Conservation (phyloP, 2,329 filamentous ascomycete genomes). For the Myriosclerotinia curreyana region DNA sequence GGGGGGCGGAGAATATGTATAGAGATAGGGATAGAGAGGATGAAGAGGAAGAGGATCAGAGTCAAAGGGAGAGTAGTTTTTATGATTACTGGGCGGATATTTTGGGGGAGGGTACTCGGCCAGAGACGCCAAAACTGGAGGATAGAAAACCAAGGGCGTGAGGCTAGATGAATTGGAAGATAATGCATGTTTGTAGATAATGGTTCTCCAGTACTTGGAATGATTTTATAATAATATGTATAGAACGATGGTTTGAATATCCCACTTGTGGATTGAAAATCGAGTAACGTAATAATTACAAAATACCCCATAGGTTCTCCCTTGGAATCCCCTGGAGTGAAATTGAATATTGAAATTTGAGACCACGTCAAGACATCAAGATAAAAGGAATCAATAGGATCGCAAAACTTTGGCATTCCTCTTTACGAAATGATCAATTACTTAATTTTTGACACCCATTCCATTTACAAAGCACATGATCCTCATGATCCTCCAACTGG, state of each 20-base stretch:
- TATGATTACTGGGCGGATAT: conserved; percentile 14
- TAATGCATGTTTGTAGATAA: neutral
- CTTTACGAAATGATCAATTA: neutral
- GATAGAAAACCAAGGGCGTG: neutral
- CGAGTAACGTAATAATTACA: neutral
- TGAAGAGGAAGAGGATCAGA: neutral
- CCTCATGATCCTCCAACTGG: conserved; percentile 43
- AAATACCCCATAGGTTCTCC: neutral
- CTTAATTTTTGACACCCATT: conserved; percentile 11
- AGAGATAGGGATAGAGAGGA: neutral
- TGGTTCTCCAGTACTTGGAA: neutral
- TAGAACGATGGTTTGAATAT: neutral
- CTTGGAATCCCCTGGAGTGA: too few species aligned
- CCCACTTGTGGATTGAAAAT: neutral
- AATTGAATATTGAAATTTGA: neutral
- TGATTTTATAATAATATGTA: too few species aligned
- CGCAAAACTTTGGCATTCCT: conserved; percentile 5
- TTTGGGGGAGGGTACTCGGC: neutral
- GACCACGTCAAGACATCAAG: neutral
- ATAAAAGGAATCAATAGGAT: neutral
- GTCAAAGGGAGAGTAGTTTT: conserved; percentile 4
- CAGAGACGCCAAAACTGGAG: neutral
- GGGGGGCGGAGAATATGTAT: too few species aligned
- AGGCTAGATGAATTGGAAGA: neutral
- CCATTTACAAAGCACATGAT: neutral